phyloP scores from a whole-genome alignment of 352 stramenopile species.

The Chrysophaeum taylorii region DNA sequence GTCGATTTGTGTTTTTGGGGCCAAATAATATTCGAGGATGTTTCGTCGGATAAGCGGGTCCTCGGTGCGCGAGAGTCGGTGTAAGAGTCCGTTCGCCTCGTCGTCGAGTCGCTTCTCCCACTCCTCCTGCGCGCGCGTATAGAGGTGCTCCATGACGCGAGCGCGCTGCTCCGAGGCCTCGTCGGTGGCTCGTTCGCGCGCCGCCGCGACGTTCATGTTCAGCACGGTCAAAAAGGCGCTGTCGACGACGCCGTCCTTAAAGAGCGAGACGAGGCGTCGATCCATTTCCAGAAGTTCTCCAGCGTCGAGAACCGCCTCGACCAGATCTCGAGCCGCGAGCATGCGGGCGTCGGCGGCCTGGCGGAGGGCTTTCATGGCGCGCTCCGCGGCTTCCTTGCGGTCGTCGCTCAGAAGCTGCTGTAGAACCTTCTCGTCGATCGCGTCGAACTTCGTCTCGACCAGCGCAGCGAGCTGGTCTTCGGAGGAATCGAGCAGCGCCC shows the following conservation, averaged over 20 bases:
- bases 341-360: background rate
- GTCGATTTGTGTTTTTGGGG: background rate
- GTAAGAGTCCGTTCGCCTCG: background rate
- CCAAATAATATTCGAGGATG: background rate
- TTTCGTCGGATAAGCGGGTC: background rate
- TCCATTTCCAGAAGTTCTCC: background rate
- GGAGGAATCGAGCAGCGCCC: too few relatives aligned
- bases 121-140: constrained; percentile 6
- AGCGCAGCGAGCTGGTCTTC: background rate
- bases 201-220: background rate
- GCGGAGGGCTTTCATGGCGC: background rate
- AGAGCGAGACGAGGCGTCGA: background rate
- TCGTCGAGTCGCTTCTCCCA: background rate
- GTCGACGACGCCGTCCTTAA: background rate
- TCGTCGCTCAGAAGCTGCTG: background rate
- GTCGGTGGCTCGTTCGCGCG: too few relatives aligned
- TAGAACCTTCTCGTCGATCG: background rate
- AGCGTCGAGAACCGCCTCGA: background rate
- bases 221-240: background rate
- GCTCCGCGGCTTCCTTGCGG: background rate
- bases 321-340: background rate
- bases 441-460: background rate
- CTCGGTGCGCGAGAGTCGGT: background rate
- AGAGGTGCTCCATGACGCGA: background rate
- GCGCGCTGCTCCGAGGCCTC: background rate